Percentiles rank a stretch among this genome's conserved stretches.
These are phyloP conservation scores for Phialemonium atrogriseum DNA, from an alignment of 2,329 filamentous ascomycete species.

Conservation along the genomic window DNA sequence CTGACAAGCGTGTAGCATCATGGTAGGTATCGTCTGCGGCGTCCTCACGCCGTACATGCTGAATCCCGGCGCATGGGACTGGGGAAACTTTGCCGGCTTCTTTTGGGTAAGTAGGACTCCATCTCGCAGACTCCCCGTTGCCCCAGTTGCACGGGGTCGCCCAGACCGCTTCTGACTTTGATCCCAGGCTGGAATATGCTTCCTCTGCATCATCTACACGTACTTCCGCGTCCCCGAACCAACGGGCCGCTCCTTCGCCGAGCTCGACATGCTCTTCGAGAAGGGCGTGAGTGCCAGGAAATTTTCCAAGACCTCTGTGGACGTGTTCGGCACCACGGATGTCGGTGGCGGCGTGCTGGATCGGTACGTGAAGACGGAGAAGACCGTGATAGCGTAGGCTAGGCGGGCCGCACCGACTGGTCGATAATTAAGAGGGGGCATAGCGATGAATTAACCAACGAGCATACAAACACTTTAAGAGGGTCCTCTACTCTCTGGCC, in stretches of 20 bases:
- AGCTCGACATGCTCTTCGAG: constrained; percentile 81
- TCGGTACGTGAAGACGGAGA: constrained; percentile 39
- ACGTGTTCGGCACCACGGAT: constrained; percentile 46
- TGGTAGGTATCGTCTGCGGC: constrained; percentile 73
- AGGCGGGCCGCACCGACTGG: too few relatives aligned
- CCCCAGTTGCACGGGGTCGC: constrained; percentile 1
- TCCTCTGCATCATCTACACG: constrained; percentile 71
- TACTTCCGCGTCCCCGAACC: constrained; percentile 79
- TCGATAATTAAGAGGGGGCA: too few relatives aligned
- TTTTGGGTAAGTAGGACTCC: constrained; percentile 55
- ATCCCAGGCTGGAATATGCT: constrained; percentile 61
- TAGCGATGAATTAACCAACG: too few relatives aligned
- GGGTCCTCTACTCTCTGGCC: too few relatives aligned
- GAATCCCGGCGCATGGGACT: constrained; percentile 79
- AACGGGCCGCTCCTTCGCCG: constrained; percentile 70
- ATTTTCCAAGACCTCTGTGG: constrained; percentile 53
- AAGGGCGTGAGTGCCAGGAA: constrained; percentile 61
- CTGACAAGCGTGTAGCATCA: constrained; percentile 42
- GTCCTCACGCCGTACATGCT: constrained; percentile 90
- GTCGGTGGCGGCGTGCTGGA: constrained; percentile 40
- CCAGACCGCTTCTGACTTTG: constrained; percentile 10
- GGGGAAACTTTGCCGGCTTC: constrained; percentile 80
- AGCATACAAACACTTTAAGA: too few relatives aligned
- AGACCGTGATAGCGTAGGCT: too few relatives aligned
- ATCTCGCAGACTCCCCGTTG: neutral